A percentile compares a stretch with the other conserved stretches of the same genome.
These are phyloP conservation scores for Kockovaella imperatae DNA, from an alignment of 768 basidiomycete species.

Conservation along the genomic window DNA sequence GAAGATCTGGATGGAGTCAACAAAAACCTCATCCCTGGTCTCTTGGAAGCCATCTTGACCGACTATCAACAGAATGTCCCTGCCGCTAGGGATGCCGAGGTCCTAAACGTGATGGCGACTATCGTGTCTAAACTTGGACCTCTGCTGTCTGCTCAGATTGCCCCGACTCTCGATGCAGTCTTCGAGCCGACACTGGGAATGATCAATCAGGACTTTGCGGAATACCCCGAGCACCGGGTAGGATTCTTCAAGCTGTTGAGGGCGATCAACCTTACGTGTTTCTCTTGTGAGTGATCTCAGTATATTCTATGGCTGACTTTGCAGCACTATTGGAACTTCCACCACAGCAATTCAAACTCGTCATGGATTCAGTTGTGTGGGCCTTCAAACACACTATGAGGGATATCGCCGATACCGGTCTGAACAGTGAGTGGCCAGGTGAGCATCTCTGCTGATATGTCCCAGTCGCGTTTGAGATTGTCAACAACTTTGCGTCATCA, in stretches of 20 bases:
- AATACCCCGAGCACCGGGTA: slow-evolving; percentile 93
- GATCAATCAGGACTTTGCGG: slow-evolving; percentile 99
- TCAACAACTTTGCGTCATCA: slow-evolving; percentile 84
- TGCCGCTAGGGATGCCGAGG: slow-evolving; percentile 88
- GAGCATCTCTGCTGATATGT: slow-evolving; percentile 1
- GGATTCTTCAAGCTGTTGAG: slow-evolving; percentile 95
- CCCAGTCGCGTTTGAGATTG: slow-evolving; percentile 79
- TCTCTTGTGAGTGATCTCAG: slow-evolving; percentile 63
- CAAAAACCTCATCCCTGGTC: slow-evolving; percentile 80
- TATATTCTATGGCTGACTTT: neutral
- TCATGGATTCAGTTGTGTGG: slow-evolving; percentile 98
- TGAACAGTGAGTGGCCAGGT: slow-evolving; percentile 41
- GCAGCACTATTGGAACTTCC: slow-evolving; percentile 75
- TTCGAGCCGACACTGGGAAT: slow-evolving; percentile 95
- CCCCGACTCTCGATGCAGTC: slow-evolving; percentile 88
- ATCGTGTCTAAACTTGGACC: slow-evolving; percentile 76
- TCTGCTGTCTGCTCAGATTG: slow-evolving; percentile 84
- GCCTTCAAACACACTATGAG: slow-evolving; percentile 99
- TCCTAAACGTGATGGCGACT: slow-evolving; percentile 92
- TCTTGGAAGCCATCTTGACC: slow-evolving; percentile 93
- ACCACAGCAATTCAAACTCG: slow-evolving; percentile 88
- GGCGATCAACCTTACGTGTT: slow-evolving; percentile 85
- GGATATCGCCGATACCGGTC: slow-evolving; percentile 81
- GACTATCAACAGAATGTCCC: slow-evolving; percentile 95
- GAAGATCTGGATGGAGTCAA: slow-evolving; percentile 94